Evolutionary conservation across 225 moss, liverwort and hornwort genomes (phyloP).

Genomic region (Marchantia paleacea): DNA sequence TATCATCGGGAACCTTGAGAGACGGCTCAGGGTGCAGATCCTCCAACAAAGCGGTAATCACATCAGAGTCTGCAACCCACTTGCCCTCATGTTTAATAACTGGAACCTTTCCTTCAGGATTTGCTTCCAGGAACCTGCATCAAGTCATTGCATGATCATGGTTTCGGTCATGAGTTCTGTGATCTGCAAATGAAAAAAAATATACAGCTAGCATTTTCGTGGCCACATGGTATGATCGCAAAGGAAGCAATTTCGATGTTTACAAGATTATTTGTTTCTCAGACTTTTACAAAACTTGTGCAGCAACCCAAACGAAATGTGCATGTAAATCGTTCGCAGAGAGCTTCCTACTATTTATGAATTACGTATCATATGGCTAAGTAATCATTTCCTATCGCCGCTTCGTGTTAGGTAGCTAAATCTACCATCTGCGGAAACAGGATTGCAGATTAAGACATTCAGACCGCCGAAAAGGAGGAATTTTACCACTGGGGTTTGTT

Average conservation of each 20-base stretch:
- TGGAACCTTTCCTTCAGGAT: conserved; percentile 96
- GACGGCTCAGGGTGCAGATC: conserved; percentile 66
- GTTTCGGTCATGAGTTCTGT: too few relatives aligned
- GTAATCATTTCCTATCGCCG: too few relatives aligned
- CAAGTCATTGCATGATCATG: background rate
- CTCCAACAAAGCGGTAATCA: conserved; percentile 78
- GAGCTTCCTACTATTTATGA: too few relatives aligned
- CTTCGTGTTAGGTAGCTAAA: background rate
- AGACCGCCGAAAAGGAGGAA: background rate
- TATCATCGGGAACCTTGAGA: conserved; percentile 55
- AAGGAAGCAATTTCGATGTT: too few relatives aligned
- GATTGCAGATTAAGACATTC: background rate
- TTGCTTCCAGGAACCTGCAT: conserved; percentile 81
- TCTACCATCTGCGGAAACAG: background rate
- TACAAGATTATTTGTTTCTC: too few relatives aligned
- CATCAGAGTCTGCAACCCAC: conserved; percentile 88
- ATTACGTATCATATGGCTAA: too few relatives aligned
- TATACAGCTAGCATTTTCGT: too few relatives aligned
- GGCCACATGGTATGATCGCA: too few relatives aligned
- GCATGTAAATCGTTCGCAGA: too few relatives aligned
- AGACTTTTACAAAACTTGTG: too few relatives aligned
- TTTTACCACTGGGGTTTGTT: conserved; percentile 89
- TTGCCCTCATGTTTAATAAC: conserved; percentile 81
- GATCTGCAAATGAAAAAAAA: too few relatives aligned
- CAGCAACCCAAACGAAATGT: too few relatives aligned